phyloP scores from a whole-genome alignment of 2,329 filamentous ascomycete species.

The Sporothrix phasma region DNA sequence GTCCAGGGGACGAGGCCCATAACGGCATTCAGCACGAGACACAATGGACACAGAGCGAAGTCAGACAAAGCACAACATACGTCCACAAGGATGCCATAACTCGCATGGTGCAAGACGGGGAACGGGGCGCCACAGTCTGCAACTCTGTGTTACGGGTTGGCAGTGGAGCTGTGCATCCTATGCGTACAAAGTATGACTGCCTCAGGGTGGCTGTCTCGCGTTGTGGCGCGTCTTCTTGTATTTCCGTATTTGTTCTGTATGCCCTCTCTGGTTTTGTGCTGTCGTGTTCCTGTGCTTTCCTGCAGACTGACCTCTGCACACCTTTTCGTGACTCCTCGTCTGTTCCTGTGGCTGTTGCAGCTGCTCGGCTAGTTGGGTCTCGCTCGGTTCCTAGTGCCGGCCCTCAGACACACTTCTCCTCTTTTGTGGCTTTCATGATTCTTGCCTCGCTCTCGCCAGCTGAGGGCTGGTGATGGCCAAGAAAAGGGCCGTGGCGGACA shows the following conservation, averaged over 20 bases:
- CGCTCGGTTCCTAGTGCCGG: neutral
- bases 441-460: neutral
- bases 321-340: neutral
- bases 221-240: neutral
- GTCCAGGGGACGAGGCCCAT: too few relatives aligned
- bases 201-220: slow-evolving; percentile 1
- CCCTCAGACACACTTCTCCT: too few relatives aligned
- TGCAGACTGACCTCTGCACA: too few relatives aligned
- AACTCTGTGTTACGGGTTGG: neutral
- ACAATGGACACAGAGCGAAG: neutral
- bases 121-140: neutral
- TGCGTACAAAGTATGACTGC: slow-evolving; percentile 2
- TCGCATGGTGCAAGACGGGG: too few relatives aligned
- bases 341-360: neutral
- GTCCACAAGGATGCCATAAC: too few relatives aligned
- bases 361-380: neutral
- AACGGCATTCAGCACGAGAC: too few relatives aligned
- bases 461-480: neutral
- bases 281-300: neutral
- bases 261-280: neutral
- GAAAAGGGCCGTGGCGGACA: too few relatives aligned
- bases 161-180: neutral
- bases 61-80: neutral
- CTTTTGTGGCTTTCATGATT: too few relatives aligned
- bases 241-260: neutral